Base-by-base conservation (phyloP, 1,139 yeast genomes). In the Keqinozyma sinolaborantium region DNA sequence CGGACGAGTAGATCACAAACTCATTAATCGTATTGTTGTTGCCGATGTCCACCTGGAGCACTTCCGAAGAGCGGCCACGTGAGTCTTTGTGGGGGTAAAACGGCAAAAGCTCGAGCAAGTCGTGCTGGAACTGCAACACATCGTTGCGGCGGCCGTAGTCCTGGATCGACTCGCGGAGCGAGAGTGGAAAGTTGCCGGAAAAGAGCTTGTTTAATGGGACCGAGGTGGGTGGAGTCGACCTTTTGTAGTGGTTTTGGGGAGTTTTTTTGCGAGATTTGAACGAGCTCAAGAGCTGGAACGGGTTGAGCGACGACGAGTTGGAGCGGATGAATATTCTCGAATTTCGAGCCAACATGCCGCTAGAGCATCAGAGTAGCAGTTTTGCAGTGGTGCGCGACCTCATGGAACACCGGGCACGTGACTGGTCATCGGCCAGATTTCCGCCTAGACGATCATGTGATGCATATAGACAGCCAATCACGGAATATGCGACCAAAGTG, bases 171-270 rank as follows among this genome's bases (percentile, higher is more conserved):
- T 78, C 74, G 8, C 48, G 45, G 0, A 77, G 38, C 6, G 76
- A 54, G 7, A 81, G 57, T 0, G 92, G 94, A 48, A 83, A 83
- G 29, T 64, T 61, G 33, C 64, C 70, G 3, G 74, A 48, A 26
- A 78, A 60, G 10, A 79, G 54, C 47, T 71, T 71, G 15, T 64
- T 58, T 4, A 79, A 42, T 1, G 85, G 85, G 0, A 78, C 70
- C 3, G 84, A 80, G 0, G 81, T 70, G 1, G 86, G 86, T 15
- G 79, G 76, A 0, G 81, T 77, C 2, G 83, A 66, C 23, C 76
- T 41, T 36, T 51, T 62, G 40, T 70, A 71, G n/a, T 45, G 42
- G 20, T 35, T 27, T n/a, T n/a, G n/a, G n/a, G n/a, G n/a, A 10
- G 32, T 20, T 18, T 18, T 7, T 10, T 18, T 18, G 9, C 10